Evolutionary conservation across 1,139 yeast species (phyloP).

Genomic region (Debaryomyces fabryi): DNA sequence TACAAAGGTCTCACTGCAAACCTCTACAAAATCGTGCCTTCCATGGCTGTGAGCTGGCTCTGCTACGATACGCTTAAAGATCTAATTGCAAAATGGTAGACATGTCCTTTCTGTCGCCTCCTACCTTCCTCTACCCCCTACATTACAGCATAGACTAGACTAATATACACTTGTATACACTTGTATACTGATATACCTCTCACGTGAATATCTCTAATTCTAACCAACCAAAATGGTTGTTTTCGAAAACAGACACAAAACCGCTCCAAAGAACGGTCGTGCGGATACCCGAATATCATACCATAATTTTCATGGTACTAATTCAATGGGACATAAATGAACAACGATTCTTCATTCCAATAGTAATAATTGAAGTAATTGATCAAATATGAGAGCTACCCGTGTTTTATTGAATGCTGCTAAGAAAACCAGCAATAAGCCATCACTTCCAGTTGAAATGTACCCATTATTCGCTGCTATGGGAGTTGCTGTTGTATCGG

Average conservation of each 20-base stretch:
- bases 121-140: background rate
- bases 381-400: slow-evolving; percentile 54
- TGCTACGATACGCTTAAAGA: slow-evolving; percentile 72
- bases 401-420: slow-evolving; percentile 54
- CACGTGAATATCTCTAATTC: slow-evolving; percentile 16
- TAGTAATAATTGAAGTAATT: background rate
- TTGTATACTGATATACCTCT: background rate
- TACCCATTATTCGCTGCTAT: slow-evolving; percentile 67
- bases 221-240: slow-evolving; percentile 21
- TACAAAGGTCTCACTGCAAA: slow-evolving; percentile 90
- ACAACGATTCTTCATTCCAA: background rate
- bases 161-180: background rate
- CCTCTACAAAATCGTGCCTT: slow-evolving; percentile 86
- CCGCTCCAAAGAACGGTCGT: background rate
- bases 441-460: slow-evolving; percentile 68
- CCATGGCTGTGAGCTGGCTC: slow-evolving; percentile 95
- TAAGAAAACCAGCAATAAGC: slow-evolving; percentile 31
- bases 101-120: background rate
- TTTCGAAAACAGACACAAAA: background rate
- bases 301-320: background rate
- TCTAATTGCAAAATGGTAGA: slow-evolving; percentile 35
- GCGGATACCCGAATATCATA: background rate
- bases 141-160: slow-evolving; percentile 2
- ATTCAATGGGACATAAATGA: slow-evolving; percentile 2
- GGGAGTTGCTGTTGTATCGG: slow-evolving; percentile 70